Evolutionary conservation across 2,329 filamentous ascomycete species (phyloP).

Genomic region (Penicillium olsonii): DNA sequence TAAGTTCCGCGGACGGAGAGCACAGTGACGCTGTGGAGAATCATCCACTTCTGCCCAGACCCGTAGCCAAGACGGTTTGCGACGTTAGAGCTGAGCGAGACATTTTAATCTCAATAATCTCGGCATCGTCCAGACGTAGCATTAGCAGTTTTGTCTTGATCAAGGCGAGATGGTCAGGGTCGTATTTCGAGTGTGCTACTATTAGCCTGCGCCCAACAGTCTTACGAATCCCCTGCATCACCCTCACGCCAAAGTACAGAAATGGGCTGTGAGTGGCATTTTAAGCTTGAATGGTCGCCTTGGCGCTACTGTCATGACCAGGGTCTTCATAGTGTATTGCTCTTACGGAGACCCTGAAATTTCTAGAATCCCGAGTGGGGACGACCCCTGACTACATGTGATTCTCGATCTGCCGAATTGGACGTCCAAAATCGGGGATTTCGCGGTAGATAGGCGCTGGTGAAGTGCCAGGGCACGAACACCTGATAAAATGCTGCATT

Average conservation of each 20-base stretch:
- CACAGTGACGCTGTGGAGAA: constrained; percentile 5
- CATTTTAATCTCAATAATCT: background rate
- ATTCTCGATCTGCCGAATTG: background rate
- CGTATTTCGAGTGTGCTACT: too few species aligned
- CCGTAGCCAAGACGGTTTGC: background rate
- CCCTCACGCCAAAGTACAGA: too few species aligned
- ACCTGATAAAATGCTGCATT: too few species aligned
- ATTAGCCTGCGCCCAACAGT: background rate
- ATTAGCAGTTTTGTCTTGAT: background rate
- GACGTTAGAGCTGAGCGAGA: background rate
- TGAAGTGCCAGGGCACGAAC: too few species aligned
- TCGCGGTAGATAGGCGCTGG: too few species aligned
- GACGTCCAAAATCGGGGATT: too few species aligned
- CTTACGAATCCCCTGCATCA: constrained; percentile 7
- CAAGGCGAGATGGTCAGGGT: too few species aligned
- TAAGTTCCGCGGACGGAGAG: too few species aligned
- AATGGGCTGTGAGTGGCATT: background rate
- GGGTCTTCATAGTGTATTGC: background rate
- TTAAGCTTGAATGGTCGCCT: constrained; percentile 19
- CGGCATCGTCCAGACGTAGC: too few species aligned
- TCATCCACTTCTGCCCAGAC: constrained; percentile 1
- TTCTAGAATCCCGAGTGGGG: background rate
- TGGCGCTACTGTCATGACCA: constrained; percentile 17
- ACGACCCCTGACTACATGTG: background rate
- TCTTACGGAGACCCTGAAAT: constrained; percentile 1